Base-by-base conservation (phyloP, 1,284 basidiomycete species). In the Rhizoctonia solani region DNA sequence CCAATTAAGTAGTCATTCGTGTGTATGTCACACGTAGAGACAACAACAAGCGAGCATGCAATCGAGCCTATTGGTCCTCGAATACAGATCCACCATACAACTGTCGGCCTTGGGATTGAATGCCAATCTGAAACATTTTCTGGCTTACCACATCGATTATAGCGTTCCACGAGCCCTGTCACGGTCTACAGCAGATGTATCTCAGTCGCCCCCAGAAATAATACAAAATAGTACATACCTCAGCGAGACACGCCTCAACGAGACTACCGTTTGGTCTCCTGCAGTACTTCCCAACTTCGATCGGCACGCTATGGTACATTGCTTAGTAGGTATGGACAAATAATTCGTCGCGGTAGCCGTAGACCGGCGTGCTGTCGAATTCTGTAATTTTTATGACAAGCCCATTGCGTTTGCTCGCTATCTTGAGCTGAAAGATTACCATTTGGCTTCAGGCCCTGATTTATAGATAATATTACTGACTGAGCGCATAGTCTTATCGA, bases 51-150 rank as follows among this genome's bases (percentile, higher is more conserved):
- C 50, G 16, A 1, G 58, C 58, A 16, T 46, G 32, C 1, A 61
- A 13, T 47, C 46, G 44, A 19, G 46, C 58, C 21, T 34, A 23
- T 34, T 39, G 55, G n/a, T 30, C 13, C 21, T 41, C 29, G 21
- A 37, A 14, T 30, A 61, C 30, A 13, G 34, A 34, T 21, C 58
- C 58, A 5, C 58, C 58, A 19, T 49, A 61, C 21, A 61, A 46
- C 19, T 39, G 29, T 25, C 29, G 47, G 19, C 46, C 9, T 46
- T 25, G 42, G n/a, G 21, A 30, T 59, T 8, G 29, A 11, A 23
- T 16, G 19, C 11, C 23, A 3, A 13, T 27, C 9, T 44, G 23
- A 25, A 47, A 16, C 29, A 30, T 14, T 16, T 29, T 8, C 16
- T 50, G 27, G 19, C 58, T 34, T 50, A 61, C 41, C 29, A n/a